These are phyloP conservation scores for Monosporozyma solicola DNA, from an alignment of 805 yeast species.

Conservation along the genomic window DNA sequence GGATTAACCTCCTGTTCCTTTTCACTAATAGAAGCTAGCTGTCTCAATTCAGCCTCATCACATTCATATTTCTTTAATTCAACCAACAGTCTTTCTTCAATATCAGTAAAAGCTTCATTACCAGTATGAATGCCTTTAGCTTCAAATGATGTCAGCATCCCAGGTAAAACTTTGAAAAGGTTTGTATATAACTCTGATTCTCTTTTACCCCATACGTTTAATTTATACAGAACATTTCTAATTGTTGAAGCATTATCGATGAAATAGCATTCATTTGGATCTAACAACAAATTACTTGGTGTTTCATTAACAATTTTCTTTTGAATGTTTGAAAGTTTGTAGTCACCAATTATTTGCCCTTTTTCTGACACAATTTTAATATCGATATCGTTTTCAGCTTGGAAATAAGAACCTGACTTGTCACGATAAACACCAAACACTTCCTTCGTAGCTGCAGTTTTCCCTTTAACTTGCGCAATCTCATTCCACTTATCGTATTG, in stretches of 20 bases:
- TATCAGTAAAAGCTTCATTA: constrained; percentile 35
- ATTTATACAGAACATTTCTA: constrained; percentile 46
- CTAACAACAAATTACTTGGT: constrained; percentile 42
- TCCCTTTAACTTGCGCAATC: constrained; percentile 11
- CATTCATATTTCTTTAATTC: constrained; percentile 31
- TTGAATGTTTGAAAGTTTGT: constrained; percentile 29
- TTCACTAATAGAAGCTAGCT: background rate
- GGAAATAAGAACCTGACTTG: constrained; percentile 13
- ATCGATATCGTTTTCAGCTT: constrained; percentile 11
- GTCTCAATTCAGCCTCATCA: background rate
- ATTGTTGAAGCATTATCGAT: constrained; percentile 52
- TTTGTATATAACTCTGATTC: constrained; percentile 54
- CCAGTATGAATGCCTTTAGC: constrained; percentile 50
- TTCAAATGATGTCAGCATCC: constrained; percentile 35
- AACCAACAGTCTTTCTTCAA: constrained; percentile 34
- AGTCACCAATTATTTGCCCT: constrained; percentile 10
- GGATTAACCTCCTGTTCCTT: background rate
- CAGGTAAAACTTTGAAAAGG: background rate
- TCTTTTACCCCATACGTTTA: constrained; percentile 62
- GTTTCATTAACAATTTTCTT: constrained; percentile 60
- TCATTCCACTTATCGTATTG: constrained; percentile 24
- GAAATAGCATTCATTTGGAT: constrained; percentile 54
- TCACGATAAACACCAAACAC: constrained; percentile 17
- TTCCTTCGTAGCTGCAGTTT: constrained; percentile 16
- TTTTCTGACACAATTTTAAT: constrained; percentile 13